phyloP scores from a whole-genome alignment of 2,329 filamentous ascomycete species.

The Aspergillus udagawae region DNA sequence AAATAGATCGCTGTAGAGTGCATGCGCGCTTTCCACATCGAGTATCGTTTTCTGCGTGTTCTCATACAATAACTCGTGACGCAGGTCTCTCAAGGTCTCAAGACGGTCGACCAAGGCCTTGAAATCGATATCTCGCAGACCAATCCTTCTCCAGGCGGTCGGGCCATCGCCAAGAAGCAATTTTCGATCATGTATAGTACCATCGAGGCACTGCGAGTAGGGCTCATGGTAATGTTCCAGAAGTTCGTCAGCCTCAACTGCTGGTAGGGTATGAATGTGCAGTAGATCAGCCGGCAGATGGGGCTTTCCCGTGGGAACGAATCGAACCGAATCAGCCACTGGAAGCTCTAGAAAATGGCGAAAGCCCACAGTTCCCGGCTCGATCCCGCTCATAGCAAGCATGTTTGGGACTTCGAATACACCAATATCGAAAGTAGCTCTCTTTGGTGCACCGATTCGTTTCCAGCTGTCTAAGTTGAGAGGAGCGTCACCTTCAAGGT shows the following conservation, averaged over 20 bases:
- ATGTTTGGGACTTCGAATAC: conserved; percentile 49
- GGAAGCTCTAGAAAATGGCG: conserved; percentile 47
- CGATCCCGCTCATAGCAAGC: conserved; percentile 42
- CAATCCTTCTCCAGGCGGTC: conserved; percentile 38
- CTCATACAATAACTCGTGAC: conserved; percentile 29
- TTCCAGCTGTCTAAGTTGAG: conserved; percentile 21
- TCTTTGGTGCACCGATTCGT: conserved; percentile 24
- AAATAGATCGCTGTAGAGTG: conserved; percentile 35
- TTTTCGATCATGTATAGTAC: conserved; percentile 33
- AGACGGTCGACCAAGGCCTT: conserved; percentile 32
- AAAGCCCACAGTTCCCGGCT: conserved; percentile 45
- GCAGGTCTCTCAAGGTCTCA: conserved; percentile 29
- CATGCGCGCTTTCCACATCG: conserved; percentile 28
- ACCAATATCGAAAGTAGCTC: conserved; percentile 41
- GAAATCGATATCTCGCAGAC: conserved; percentile 36
- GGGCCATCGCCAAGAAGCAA: conserved; percentile 37
- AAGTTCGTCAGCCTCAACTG: conserved; percentile 30
- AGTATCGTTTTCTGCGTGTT: conserved; percentile 32
- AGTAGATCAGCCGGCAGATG: conserved; percentile 15
- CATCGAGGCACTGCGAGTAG: conserved; percentile 34
- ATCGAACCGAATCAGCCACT: conserved; percentile 34
- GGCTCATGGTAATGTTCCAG: conserved; percentile 33
- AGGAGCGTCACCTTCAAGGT: conserved; percentile 24
- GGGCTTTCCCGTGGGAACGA: conserved; percentile 19
- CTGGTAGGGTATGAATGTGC: conserved; percentile 22